Percentiles rank a stretch among this genome's conserved stretches.
Evolutionary conservation across 495 filamentous ascomycete species (phyloP).

Genomic region (Podospora conica): DNA sequence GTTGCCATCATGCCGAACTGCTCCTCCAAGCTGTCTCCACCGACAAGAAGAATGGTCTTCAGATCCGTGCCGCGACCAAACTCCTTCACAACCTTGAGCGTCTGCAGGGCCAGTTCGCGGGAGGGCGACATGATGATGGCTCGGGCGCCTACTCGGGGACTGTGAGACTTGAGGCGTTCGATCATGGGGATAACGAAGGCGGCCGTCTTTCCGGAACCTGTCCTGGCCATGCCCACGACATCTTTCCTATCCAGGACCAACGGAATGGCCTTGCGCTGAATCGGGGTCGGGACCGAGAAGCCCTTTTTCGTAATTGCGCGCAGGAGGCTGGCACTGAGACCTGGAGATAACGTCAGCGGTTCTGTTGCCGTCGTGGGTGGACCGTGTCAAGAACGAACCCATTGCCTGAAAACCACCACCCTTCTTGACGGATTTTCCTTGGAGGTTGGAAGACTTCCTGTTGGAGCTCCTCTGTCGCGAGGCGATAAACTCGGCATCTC

Average conservation of each 20-base stretch:
- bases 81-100: conserved; percentile 92
- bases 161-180: conserved; percentile 86
- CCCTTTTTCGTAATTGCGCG: conserved; percentile 90
- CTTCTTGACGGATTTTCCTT: conserved; percentile 83
- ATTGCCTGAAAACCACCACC: conserved; percentile 95
- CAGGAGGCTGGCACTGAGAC: conserved; percentile 70
- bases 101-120: conserved; percentile 88
- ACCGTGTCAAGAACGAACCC: conserved; percentile 48
- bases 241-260: conserved; percentile 81
- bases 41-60: conserved; percentile 79
- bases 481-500: conserved; percentile 83
- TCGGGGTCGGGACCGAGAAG: conserved; percentile 91
- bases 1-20: conserved; percentile 89
- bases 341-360: conserved; percentile 29
- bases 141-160: conserved; percentile 72
- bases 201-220: conserved; percentile 93
- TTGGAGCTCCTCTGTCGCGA: conserved; percentile 76
- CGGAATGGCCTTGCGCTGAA: conserved; percentile 94
- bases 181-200: conserved; percentile 99
- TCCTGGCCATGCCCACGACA: conserved; percentile 96
- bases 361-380: background rate
- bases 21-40: conserved; percentile 92
- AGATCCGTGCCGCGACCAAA: conserved; percentile 85
- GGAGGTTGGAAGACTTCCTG: conserved; percentile 72
- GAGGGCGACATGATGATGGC: conserved; percentile 86